These are phyloP conservation scores for Lachnellula subtilissima DNA, from an alignment of 2,329 filamentous ascomycete species.

Conservation along the genomic window DNA sequence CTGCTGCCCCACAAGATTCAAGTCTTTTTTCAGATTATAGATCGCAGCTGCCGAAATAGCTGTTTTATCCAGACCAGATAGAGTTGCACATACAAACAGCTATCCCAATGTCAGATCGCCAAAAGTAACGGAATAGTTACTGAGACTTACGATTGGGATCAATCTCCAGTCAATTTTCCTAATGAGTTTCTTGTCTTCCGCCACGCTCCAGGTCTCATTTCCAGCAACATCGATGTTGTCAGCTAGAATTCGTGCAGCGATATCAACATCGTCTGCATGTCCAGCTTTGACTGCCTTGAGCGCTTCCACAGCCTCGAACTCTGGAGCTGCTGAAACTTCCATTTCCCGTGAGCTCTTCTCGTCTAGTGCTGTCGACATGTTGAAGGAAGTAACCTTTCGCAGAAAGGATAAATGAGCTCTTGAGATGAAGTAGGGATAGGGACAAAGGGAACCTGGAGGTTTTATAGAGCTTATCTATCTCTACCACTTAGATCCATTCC, in stretches of 20 bases:
- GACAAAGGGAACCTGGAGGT: too few species aligned
- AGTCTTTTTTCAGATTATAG: conserved; percentile 18
- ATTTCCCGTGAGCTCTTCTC: not conserved
- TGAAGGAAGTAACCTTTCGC: not conserved
- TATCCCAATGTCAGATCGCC: not conserved
- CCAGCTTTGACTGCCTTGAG: conserved; percentile 27
- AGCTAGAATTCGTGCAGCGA: conserved; percentile 27
- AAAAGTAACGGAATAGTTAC: not conserved
- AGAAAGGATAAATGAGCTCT: not conserved
- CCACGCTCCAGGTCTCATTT: conserved; percentile 8
- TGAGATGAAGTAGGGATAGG: too few species aligned
- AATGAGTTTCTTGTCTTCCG: conserved; percentile 17
- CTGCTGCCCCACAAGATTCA: conserved; percentile 21
- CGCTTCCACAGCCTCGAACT: conserved; percentile 13
- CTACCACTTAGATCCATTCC: not conserved
- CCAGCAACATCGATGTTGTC: conserved; percentile 19
- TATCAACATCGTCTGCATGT: conserved; percentile 24
- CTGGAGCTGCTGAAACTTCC: not conserved
- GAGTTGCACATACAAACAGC: conserved; percentile 16
- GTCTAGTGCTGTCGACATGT: not conserved
- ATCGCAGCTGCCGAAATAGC: conserved; percentile 17
- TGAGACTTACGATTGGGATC: conserved; percentile 6
- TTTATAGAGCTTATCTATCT: not conserved
- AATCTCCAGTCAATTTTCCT: conserved; percentile 8
- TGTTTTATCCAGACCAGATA: conserved; percentile 19